These are phyloP conservation scores for Nelumbo lutea DNA, from an alignment of 164 flowering plant genomes.

Conservation along the genomic window DNA sequence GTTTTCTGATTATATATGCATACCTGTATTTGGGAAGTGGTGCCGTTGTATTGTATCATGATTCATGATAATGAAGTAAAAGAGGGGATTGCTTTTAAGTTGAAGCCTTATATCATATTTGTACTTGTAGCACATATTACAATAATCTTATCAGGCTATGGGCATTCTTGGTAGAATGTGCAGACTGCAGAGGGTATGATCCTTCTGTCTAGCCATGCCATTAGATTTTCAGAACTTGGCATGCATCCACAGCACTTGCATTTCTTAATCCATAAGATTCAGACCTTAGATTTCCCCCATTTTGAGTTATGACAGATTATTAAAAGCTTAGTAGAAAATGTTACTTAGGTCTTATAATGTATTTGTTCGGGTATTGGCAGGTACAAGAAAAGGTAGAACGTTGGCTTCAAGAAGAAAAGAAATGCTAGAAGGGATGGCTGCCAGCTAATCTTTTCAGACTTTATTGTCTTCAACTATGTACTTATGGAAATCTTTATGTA, in stretches of 20 bases:
- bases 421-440: too few species aligned
- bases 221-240: background rate
- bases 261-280: background rate
- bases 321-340: background rate
- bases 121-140: background rate
- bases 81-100: background rate
- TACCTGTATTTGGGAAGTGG: too few species aligned
- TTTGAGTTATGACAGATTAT: background rate
- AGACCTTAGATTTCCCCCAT: background rate
- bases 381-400: constrained; percentile 14
- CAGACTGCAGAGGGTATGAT: background rate
- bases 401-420: background rate
- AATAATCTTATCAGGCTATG: too few species aligned
- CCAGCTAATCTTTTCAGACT: too few species aligned
- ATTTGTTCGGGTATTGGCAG: constrained; percentile 12
- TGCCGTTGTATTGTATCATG: background rate
- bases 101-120: background rate
- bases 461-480: too few species aligned
- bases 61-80: background rate
- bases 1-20: too few species aligned
- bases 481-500: too few species aligned
- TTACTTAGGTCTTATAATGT: background rate
- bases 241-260: background rate
- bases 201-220: background rate
- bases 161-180: background rate